Evolutionary conservation across 106 monocot genomes (phyloP).

Genomic region (Dendrobium nobile): DNA sequence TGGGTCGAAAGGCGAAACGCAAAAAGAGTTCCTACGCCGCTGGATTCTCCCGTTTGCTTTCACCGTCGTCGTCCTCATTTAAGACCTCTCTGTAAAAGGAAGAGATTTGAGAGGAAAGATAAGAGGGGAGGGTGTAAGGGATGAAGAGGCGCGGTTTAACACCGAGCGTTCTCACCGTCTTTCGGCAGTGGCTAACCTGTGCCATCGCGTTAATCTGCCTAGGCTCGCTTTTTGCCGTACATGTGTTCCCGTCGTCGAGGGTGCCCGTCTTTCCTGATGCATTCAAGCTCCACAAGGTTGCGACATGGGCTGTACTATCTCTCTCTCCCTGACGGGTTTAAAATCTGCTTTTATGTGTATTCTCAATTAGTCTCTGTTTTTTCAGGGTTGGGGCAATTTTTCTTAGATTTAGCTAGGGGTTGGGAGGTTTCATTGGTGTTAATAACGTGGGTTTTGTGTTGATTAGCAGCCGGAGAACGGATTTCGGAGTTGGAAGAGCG

Average conservation of each 20-base stretch:
- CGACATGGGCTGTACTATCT: not conserved
- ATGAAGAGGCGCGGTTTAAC: conserved; percentile 33
- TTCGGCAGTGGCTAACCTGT: conserved; percentile 48
- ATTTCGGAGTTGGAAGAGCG: conserved; percentile 17
- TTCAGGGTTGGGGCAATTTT: not conserved
- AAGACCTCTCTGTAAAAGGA: not conserved
- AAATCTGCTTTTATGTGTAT: not conserved
- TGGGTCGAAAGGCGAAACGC: too few species aligned
- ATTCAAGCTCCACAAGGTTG: conserved; percentile 40
- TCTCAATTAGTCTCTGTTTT: not conserved
- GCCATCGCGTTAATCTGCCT: conserved; percentile 36
- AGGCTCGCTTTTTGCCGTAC: conserved; percentile 34
- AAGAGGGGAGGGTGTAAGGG: not conserved
- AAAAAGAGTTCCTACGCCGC: not conserved
- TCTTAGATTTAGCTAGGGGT: not conserved
- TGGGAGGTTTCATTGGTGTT: not conserved
- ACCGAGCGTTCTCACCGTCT: conserved; percentile 20
- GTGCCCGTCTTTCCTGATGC: conserved; percentile 6
- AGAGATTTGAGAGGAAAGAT: not conserved
- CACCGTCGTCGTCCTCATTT: not conserved
- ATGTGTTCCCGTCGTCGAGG: conserved; percentile 35
- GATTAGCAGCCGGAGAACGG: conserved; percentile 28
- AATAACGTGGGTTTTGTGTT: not conserved
- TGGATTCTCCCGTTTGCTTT: not conserved
- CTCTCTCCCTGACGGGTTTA: not conserved